These are phyloP conservation scores for Domatiomyces catenatus DNA, from an alignment of 2,329 filamentous ascomycete species.

Conservation along the genomic window DNA sequence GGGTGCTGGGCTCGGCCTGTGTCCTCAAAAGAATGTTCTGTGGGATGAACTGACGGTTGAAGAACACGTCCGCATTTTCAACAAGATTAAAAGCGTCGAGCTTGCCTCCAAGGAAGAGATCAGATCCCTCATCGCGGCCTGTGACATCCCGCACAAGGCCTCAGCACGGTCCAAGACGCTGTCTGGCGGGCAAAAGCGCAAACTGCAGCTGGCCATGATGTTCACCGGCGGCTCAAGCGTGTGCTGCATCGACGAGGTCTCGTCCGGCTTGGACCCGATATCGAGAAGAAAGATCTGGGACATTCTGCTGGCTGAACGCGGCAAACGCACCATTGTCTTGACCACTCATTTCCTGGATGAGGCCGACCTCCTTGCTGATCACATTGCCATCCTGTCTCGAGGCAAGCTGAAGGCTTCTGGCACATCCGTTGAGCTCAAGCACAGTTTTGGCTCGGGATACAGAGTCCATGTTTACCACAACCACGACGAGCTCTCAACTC, in stretches of 20 bases:
- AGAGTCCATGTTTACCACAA: constrained; percentile 58
- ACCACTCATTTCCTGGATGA: constrained; percentile 93
- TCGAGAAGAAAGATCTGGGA: constrained; percentile 87
- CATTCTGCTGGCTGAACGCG: constrained; percentile 72
- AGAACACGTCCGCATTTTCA: constrained; percentile 75
- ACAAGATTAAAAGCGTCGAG: constrained; percentile 47
- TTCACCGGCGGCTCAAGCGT: constrained; percentile 76
- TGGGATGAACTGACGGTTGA: constrained; percentile 79
- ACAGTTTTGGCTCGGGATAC: constrained; percentile 68
- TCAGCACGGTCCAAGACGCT: constrained; percentile 59
- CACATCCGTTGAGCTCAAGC: constrained; percentile 73
- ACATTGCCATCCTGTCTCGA: constrained; percentile 76
- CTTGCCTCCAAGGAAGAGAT: constrained; percentile 13
- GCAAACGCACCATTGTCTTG: constrained; percentile 64
- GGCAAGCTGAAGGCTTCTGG: constrained; percentile 68
- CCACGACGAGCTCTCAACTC: constrained; percentile 26
- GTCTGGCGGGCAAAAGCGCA: constrained; percentile 82
- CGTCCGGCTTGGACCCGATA: constrained; percentile 72
- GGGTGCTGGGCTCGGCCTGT: constrained; percentile 66
- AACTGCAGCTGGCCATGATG: constrained; percentile 89
- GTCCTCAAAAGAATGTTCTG: constrained; percentile 84
- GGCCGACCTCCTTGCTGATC: constrained; percentile 74
- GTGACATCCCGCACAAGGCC: constrained; percentile 63
- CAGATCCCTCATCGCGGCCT: constrained; percentile 46
- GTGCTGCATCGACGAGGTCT: constrained; percentile 85